Evolutionary conservation across 805 yeast genomes (phyloP).

Genomic region (Candida montana): DNA sequence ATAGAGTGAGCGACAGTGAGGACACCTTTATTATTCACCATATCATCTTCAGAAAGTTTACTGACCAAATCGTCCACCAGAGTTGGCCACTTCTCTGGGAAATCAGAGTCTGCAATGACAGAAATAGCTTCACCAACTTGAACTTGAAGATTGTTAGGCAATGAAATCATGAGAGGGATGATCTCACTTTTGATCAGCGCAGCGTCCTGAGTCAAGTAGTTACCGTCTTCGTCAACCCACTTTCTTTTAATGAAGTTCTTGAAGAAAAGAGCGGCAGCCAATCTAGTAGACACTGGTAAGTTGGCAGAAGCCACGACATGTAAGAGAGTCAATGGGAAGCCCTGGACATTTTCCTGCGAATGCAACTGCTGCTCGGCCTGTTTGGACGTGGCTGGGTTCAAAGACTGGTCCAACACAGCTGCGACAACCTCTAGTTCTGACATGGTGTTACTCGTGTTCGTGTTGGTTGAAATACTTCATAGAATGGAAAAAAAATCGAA

Average conservation of each 20-base stretch:
- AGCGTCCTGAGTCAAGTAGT: conserved; percentile 67
- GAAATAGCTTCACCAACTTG: conserved; percentile 95
- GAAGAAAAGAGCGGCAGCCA: conserved; percentile 88
- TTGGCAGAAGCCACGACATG: conserved; percentile 68
- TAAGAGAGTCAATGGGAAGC: conserved; percentile 70
- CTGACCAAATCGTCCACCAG: conserved; percentile 69
- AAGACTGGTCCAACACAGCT: conserved; percentile 54
- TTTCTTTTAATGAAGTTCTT: conserved; percentile 79
- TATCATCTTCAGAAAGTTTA: conserved; percentile 59
- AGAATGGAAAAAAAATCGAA: not conserved
- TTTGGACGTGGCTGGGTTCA: conserved; percentile 58
- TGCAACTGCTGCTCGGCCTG: conserved; percentile 62
- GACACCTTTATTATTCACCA: conserved; percentile 76
- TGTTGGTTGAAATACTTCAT: not conserved
- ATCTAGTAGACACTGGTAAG: conserved; percentile 51
- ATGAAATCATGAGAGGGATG: conserved; percentile 75
- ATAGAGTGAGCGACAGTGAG: conserved; percentile 91
- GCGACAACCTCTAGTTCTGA: conserved; percentile 50
- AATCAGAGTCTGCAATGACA: conserved; percentile 91
- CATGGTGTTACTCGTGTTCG: conserved; percentile 15
- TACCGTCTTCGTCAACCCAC: conserved; percentile 91
- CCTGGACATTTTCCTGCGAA: conserved; percentile 57
- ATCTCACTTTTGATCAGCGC: conserved; percentile 68
- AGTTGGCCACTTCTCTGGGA: conserved; percentile 84
- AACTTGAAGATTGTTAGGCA: conserved; percentile 76